These are phyloP conservation scores for Pichia phayaonensis DNA, from an alignment of 805 yeast species.

Conservation along the genomic window DNA sequence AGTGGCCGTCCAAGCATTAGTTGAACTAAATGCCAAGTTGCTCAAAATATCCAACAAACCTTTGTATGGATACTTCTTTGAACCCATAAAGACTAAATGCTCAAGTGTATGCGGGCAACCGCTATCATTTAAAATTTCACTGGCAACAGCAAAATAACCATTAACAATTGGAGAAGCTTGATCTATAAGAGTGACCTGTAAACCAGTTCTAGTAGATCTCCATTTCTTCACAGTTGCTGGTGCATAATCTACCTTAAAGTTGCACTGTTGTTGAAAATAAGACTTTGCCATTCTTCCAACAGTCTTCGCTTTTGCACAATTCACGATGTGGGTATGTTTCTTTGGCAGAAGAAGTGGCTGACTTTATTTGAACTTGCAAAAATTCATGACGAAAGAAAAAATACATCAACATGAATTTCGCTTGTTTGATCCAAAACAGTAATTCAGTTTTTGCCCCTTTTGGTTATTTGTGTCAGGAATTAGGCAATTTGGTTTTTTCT, in stretches of 20 bases:
- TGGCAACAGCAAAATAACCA: constrained; percentile 95
- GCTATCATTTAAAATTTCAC: constrained; percentile 78
- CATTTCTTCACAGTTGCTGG: constrained; percentile 68
- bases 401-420: not conserved
- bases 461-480: not conserved
- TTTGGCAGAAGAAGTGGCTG: too few relatives aligned
- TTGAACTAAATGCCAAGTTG: constrained; percentile 71
- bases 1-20: constrained; percentile 96
- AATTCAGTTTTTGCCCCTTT: not conserved
- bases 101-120: constrained; percentile 96
- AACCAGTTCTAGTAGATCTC: constrained; percentile 72
- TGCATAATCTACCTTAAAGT: constrained; percentile 66
- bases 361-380: not conserved
- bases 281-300: constrained; percentile 16
- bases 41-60: constrained; percentile 86
- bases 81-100: constrained; percentile 92
- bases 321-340: not conserved
- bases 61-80: constrained; percentile 80
- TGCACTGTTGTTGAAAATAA: constrained; percentile 35
- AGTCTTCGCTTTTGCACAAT: not conserved
- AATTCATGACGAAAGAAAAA: too few relatives aligned
- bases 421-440: not conserved
- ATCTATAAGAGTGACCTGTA: constrained; percentile 68
- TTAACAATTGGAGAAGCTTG: constrained; percentile 82
- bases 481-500: not conserved